These are phyloP conservation scores for Trichophyton simii DNA, from an alignment of 2,329 filamentous ascomycete genomes.

Conservation along the genomic window DNA sequence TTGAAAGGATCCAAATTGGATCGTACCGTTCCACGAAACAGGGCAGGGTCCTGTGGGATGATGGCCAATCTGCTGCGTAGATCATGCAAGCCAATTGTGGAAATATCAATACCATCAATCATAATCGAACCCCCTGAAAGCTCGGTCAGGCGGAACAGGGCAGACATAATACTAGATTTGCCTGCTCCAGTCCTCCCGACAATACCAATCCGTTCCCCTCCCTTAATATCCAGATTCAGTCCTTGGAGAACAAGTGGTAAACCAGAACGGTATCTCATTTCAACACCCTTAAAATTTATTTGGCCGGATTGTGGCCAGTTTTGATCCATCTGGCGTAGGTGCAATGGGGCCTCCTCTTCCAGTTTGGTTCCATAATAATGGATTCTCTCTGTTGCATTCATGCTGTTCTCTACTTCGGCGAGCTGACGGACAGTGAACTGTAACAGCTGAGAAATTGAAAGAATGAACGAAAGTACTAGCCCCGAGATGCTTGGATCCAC, in stretches of 20 bases:
- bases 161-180: conserved; percentile 37
- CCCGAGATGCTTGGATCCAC: conserved; percentile 76
- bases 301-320: conserved; percentile 81
- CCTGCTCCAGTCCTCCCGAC: conserved; percentile 36
- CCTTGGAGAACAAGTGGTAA: conserved; percentile 62
- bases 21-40: conserved; percentile 34
- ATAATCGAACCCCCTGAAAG: conserved; percentile 29
- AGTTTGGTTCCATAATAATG: conserved; percentile 79
- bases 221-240: conserved; percentile 38
- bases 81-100: conserved; percentile 29
- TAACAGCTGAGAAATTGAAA: conserved; percentile 87
- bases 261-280: conserved; percentile 64
- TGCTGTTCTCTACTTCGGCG: conserved; percentile 92
- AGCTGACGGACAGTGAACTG: conserved; percentile 90
- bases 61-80: conserved; percentile 34
- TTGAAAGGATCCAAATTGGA: conserved; percentile 36
- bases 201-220: conserved; percentile 38
- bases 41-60: conserved; percentile 35
- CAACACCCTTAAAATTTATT: conserved; percentile 60
- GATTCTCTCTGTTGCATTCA: conserved; percentile 90
- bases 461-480: conserved; percentile 81
- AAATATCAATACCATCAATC: conserved; percentile 35
- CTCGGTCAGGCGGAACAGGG: conserved; percentile 34
- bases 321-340: conserved; percentile 56
- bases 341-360: conserved; percentile 77